Evolutionary conservation across 371 early-diverging fungal species (phyloP).

Genomic region (Mortierella sp.): DNA sequence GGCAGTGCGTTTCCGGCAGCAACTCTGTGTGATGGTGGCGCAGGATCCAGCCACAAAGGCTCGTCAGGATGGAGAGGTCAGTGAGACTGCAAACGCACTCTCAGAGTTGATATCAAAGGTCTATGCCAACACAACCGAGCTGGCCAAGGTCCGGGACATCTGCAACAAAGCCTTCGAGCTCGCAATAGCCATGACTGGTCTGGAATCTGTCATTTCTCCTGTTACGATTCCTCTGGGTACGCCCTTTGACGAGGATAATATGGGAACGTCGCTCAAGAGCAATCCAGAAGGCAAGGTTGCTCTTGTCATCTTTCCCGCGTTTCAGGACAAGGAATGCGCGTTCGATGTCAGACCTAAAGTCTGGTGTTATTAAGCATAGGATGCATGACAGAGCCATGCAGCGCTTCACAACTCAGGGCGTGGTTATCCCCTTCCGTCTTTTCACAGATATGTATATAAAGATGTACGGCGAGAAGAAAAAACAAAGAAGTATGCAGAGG

Average conservation of each 20-base stretch:
- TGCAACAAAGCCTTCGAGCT: conserved; percentile 66
- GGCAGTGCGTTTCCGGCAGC: conserved; percentile 67
- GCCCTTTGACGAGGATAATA: conserved; percentile 43
- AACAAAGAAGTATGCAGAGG: too few relatives aligned
- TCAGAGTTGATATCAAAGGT: conserved; percentile 54
- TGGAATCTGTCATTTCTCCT: conserved; percentile 65
- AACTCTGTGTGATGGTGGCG: conserved; percentile 66
- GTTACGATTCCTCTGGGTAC: conserved; percentile 19
- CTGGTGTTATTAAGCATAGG: conserved; percentile 35
- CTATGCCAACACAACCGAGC: conserved; percentile 53
- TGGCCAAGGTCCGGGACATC: conserved; percentile 64
- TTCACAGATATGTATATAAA: not conserved
- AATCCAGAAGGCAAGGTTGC: conserved; percentile 50
- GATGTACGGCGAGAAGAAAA: too few relatives aligned
- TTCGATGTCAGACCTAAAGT: conserved; percentile 48
- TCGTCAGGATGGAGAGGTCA: conserved; percentile 58
- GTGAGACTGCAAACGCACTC: conserved; percentile 31
- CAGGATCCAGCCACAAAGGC: conserved; percentile 60
- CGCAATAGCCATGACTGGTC: conserved; percentile 67
- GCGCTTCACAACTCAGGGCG: not conserved
- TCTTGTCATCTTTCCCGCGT: conserved; percentile 48
- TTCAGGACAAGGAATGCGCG: conserved; percentile 27
- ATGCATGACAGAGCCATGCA: too few relatives aligned
- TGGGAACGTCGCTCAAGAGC: conserved; percentile 47
- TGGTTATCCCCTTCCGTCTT: not conserved